Percentiles rank a stretch among this genome's conserved stretches.
These are phyloP conservation scores for Exophiala phaeomuriformis DNA, from an alignment of 2,329 filamentous ascomycete species.

Conservation along the genomic window DNA sequence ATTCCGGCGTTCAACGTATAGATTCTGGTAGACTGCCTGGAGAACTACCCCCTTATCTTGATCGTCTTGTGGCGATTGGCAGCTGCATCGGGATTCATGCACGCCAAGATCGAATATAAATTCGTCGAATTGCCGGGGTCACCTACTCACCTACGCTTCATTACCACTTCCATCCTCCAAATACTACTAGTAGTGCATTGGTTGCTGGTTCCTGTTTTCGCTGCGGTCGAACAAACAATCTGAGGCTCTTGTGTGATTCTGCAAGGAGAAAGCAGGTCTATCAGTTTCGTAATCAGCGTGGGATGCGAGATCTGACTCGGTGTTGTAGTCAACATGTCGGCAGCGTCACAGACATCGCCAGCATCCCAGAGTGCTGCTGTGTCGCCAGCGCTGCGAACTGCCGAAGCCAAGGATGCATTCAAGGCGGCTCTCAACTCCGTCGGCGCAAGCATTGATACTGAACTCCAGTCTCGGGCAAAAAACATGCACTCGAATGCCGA, in stretches of 20 bases:
- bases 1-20: background rate
- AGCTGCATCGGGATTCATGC: too few relatives aligned
- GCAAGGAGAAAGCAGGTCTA: background rate
- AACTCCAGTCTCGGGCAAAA: conserved; percentile 48
- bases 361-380: conserved; percentile 12
- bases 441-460: conserved; percentile 45
- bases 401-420: conserved; percentile 40
- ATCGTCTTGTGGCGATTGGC: too few relatives aligned
- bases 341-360: conserved; percentile 7
- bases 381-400: conserved; percentile 31
- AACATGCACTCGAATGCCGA: conserved; percentile 51
- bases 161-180: background rate
- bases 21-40: background rate
- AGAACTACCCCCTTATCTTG: background rate
- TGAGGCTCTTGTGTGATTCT: background rate
- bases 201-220: too few relatives aligned
- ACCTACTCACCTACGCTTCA: background rate
- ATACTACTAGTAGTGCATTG: too few relatives aligned
- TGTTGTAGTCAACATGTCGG: conserved; percentile 10
- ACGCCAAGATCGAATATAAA: background rate
- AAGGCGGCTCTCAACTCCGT: conserved; percentile 38
- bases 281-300: background rate
- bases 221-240: too few relatives aligned
- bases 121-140: background rate
- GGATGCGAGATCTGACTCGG: background rate